A percentile compares a stretch with the other conserved stretches of the same genome.
phyloP scores from a whole-genome alignment of 768 basidiomycete species.

The Rhizopogon vinicolor region DNA sequence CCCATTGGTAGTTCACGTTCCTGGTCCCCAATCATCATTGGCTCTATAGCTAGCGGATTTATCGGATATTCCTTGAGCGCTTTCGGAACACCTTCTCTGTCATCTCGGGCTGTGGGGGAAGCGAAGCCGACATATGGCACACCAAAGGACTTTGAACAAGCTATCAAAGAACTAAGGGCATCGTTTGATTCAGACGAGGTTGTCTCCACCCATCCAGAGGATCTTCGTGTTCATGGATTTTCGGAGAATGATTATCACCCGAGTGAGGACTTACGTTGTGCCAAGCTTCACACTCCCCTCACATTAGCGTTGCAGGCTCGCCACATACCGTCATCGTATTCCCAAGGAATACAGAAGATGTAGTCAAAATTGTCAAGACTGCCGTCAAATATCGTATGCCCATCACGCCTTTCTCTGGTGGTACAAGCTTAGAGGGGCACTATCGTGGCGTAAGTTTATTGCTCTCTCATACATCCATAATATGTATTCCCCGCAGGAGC shows the following conservation, averaged over 20 bases:
- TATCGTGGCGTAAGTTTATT: constrained; percentile 49
- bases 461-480: neutral
- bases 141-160: constrained; percentile 45
- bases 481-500: too few relatives aligned
- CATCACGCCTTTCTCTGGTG: constrained; percentile 74
- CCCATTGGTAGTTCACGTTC: neutral
- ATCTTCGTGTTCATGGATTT: constrained; percentile 50
- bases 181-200: constrained; percentile 30
- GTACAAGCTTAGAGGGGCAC: constrained; percentile 80
- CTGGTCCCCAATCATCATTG: constrained; percentile 1
- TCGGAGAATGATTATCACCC: constrained; percentile 48
- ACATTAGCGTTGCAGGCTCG: constrained; percentile 24
- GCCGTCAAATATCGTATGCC: constrained; percentile 76
- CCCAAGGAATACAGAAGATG: constrained; percentile 71
- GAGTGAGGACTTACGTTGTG: constrained; percentile 28
- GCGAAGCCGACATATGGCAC: constrained; percentile 41
- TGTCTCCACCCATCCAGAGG: constrained; percentile 48
- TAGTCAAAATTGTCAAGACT: constrained; percentile 71
- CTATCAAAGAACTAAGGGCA: constrained; percentile 44
- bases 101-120: neutral
- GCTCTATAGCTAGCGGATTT: constrained; percentile 2
- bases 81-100: constrained; percentile 4
- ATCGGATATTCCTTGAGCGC: constrained; percentile 20
- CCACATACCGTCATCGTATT: constrained; percentile 60
- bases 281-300: neutral